Evolutionary conservation across 2,329 filamentous ascomycete species (phyloP), one percentile per base, ranked within the genome.

Genomic region (Aspergillus alliaceus): DNA sequence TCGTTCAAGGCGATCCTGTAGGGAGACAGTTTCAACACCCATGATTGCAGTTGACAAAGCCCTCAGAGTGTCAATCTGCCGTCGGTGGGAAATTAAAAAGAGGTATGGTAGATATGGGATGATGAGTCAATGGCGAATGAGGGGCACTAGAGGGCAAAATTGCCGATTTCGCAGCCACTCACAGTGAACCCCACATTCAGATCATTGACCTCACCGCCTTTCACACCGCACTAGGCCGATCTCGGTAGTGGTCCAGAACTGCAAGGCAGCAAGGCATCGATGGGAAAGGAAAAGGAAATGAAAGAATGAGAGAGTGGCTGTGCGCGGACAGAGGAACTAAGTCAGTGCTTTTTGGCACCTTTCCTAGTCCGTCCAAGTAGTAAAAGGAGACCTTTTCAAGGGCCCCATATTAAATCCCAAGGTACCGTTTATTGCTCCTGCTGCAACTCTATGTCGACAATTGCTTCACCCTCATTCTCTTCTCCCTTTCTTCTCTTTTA

Each of bases 1-100:
- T 69, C 71, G 70, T 57, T 73, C 72, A 50, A 78, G 70, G 65
- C 73, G 73, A 56, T 72, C 70, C 59, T 75, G 72, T 53, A 75
- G 59, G 55, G 69, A 64, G 62, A 63, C 64, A 47, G 65, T 56
- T 68, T 71, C 71, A 49, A 66, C 67, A 64, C 65, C 71, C 70
- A 73, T 73, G 46, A 60, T 71, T 67, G 64, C 63, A 67, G 63
- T n/a, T 60, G 32, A 48, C 52, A 54, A 61, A 48, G 54, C 57
- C 60, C 59, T 59, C 18, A 22, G 18, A 50, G 12, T 44, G 48
- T 59, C 54, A 24, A 59, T 25, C 58, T 59, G 40, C 57, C 47
- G 53, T 62, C 29, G 25, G 31, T 42, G 44, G 35, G 22, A 35
- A 35, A 27, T 24, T 27, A 40, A 34, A n/a, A n/a, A n/a, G n/a